Percentiles rank a stretch among this genome's conserved stretches.
Evolutionary conservation across 1,284 basidiomycete species (phyloP).

Genomic region (Pseudozyma sp.): DNA sequence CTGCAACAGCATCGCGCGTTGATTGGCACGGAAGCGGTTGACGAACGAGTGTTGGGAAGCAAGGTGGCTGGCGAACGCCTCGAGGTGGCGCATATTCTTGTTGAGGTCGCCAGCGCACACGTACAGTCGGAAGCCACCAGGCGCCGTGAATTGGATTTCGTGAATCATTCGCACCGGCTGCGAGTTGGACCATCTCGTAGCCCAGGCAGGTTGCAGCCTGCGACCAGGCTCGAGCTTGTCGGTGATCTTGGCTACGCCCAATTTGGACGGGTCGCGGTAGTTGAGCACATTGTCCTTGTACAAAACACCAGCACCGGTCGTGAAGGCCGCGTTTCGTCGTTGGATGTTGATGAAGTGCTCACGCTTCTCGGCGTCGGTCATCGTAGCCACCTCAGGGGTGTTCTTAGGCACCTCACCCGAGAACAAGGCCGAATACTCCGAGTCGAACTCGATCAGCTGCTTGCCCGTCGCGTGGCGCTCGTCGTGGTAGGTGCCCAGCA

Average conservation of each 20-base stretch:
- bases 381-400: constrained; percentile 57
- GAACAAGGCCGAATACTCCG: constrained; percentile 70
- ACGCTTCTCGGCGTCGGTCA: constrained; percentile 54
- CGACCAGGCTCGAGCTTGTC: constrained; percentile 56
- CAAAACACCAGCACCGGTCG: constrained; percentile 61
- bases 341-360: constrained; percentile 64
- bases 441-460: constrained; percentile 70
- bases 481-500: constrained; percentile 70
- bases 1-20: constrained; percentile 35
- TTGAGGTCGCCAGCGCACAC: constrained; percentile 76
- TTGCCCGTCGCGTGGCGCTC: constrained; percentile 69
- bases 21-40: constrained; percentile 52
- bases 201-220: constrained; percentile 68
- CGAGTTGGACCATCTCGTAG: constrained; percentile 77
- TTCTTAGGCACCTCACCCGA: constrained; percentile 64
- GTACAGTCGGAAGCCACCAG: constrained; percentile 77
- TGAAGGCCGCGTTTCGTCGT: constrained; percentile 62
- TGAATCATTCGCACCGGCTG: constrained; percentile 78
- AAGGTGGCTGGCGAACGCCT: constrained; percentile 47
- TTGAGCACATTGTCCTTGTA: constrained; percentile 64
- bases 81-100: constrained; percentile 42
- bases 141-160: constrained; percentile 75
- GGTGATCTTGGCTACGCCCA: constrained; percentile 48
- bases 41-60: constrained; percentile 55
- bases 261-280: constrained; percentile 44